Base-by-base conservation (phyloP, 805 yeast genomes). In the Candida odintsovae region DNA sequence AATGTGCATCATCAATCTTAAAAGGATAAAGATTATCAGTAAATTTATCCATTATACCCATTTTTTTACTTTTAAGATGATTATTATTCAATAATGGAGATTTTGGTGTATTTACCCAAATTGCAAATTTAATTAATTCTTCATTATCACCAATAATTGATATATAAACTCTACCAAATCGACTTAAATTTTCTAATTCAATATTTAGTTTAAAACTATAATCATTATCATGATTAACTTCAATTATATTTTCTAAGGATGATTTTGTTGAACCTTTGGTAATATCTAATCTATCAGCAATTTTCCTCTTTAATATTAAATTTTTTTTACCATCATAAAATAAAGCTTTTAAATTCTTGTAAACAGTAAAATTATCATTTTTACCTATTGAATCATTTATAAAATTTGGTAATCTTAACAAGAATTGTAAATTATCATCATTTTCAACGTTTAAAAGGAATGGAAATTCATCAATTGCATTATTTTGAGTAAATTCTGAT, bases 401-500 rank as follows among this genome's bases (percentile, higher is more conserved):
- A 19, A 18, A 33, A 18, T 38, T 25, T 21, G 26, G 28, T 19
- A 19, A n/a, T n/a, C 46, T 41, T 3, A 51, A 28, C 13, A 33
- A 25, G 15, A 51, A 45, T 1, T 15, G 28, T 12, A 50, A 4
- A 1, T 15, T 3, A 16, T 49, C 50, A 13, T 41, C 20, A 16
- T 12, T 15, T 1, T 44, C 29, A 1, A 52, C 20, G 22, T 48
- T 42, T 19, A 48, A 6, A 2, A 52, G 22, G 19, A 52, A 48
- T 1, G 48, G 52, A 25, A 20, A 50, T 25, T 50, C 53, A 20
- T 40, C 19, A 3, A 10, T 4, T 12, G 41, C 41, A 8, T 35
- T 40, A 41, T 50, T 52, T 33, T 52, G 54, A 5, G 47, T 49
- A 23, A 48, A 52, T 6, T 36, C 28, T 5, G 50, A 41, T 8